phyloP scores from a whole-genome alignment of 441 rosid species.

The Populus tomentosa region DNA sequence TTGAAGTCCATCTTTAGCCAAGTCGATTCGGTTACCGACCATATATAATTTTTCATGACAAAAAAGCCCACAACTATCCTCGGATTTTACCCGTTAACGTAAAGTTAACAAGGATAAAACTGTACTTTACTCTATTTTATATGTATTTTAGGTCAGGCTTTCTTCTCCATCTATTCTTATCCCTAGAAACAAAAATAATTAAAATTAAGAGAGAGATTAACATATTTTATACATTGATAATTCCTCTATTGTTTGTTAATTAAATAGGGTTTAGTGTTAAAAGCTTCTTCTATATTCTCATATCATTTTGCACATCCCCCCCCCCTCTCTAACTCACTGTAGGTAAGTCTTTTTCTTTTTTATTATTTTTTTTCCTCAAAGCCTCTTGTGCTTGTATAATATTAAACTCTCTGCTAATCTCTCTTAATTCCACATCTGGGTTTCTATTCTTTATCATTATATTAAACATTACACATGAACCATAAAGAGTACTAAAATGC shows the following conservation, averaged over 20 bases:
- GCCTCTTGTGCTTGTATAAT: conserved; percentile 12
- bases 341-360: conserved; percentile 33
- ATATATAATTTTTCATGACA: background rate
- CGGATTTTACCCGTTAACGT: background rate
- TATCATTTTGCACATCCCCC: conserved; percentile 32
- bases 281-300: conserved; percentile 27
- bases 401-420: background rate
- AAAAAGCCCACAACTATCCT: conserved; percentile 15
- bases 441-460: conserved; percentile 23
- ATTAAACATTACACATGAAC: background rate
- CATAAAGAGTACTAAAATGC: background rate
- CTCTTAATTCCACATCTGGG: conserved; percentile 52
- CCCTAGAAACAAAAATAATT: background rate
- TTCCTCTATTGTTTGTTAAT: conserved; percentile 16
- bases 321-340: conserved; percentile 28
- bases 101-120: background rate
- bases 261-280: conserved; percentile 27
- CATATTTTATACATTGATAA: conserved; percentile 3
- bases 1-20: conserved; percentile 8
- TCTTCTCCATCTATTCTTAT: background rate
- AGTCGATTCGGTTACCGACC: background rate
- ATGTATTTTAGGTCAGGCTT: conserved; percentile 4
- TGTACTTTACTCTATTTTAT: background rate
- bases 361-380: background rate
- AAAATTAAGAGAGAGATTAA: conserved; percentile 7